phyloP scores from a whole-genome alignment of 495 filamentous ascomycete species.

The Penicillium lagena region DNA sequence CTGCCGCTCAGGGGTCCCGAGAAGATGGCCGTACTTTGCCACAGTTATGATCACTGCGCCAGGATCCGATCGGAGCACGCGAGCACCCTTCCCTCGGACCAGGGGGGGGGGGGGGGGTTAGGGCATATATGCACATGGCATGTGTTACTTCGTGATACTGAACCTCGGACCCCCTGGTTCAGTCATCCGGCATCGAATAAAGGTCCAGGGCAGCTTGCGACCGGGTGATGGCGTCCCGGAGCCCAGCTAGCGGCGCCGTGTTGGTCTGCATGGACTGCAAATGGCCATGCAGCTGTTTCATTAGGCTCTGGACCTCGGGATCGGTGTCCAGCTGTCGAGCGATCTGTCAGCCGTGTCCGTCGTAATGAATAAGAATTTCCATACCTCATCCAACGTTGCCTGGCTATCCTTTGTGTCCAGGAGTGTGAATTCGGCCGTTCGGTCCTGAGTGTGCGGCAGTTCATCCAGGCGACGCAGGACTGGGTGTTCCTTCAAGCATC shows the following conservation, averaged over 20 bases:
- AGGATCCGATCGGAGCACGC: constrained; percentile 4
- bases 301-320: constrained; percentile 24
- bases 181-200: constrained; percentile 29
- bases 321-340: constrained; percentile 31
- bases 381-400: constrained; percentile 27
- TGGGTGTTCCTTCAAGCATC: constrained; percentile 31
- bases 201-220: constrained; percentile 46
- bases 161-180: constrained; percentile 5
- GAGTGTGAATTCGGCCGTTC: constrained; percentile 20
- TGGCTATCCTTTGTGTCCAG: constrained; percentile 14
- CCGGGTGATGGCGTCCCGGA: constrained; percentile 43
- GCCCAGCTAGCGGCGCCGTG: constrained; percentile 41
- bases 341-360: constrained; percentile 5
- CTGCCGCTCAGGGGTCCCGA: constrained; percentile 1
- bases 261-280: constrained; percentile 53
- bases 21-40: neutral
- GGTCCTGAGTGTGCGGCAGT: constrained; percentile 5
- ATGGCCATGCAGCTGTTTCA: constrained; percentile 47
- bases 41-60: neutral
- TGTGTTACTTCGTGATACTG: neutral
- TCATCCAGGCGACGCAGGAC: constrained; percentile 31
- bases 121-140: neutral
- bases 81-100: neutral
- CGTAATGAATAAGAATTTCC: neutral
- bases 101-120: no score